A percentile compares a stretch with the other conserved stretches of the same genome.
These are phyloP conservation scores for Alternaria sp. DNA, from an alignment of 2,329 filamentous ascomycete genomes.

Conservation along the genomic window DNA sequence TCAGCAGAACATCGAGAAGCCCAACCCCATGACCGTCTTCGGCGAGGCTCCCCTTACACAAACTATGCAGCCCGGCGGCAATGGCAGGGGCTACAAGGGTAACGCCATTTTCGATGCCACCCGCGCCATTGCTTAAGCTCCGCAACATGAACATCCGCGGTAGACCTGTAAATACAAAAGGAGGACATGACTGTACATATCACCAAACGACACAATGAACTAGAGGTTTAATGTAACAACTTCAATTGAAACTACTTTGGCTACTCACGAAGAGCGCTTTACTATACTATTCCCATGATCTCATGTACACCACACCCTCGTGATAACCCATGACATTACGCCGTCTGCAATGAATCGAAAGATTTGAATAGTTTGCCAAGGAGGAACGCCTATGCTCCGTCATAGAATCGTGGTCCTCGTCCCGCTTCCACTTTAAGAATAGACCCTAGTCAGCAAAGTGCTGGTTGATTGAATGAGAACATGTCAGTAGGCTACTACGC, in stretches of 20 bases:
- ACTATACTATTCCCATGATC: neutral
- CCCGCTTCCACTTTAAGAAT: neutral
- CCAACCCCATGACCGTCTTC: constrained; percentile 18
- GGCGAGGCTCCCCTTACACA: constrained; percentile 14
- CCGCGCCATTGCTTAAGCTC: constrained; percentile 17
- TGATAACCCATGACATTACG: neutral
- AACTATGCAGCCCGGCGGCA: neutral
- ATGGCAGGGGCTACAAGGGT: constrained; percentile 6
- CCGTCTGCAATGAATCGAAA: constrained; percentile 1
- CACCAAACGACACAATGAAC: neutral
- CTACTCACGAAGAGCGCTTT: neutral
- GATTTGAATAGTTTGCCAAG: neutral
- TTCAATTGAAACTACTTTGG: constrained; percentile 3
- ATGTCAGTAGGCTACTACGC: constrained; percentile 44
- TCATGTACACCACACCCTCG: constrained; percentile 3
- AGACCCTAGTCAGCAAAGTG: constrained; percentile 1
- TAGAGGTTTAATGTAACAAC: neutral
- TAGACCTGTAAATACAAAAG: neutral
- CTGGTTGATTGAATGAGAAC: neutral
- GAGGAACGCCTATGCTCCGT: neutral
- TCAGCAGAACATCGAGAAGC: constrained; percentile 19
- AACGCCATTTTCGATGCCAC: constrained; percentile 17
- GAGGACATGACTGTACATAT: neutral
- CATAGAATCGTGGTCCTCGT: neutral
- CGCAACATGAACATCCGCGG: fast-evolving